Evolutionary conservation across 2,329 filamentous ascomycete genomes (phyloP), one percentile per base, ranked within the genome.

Genomic region (Chaetomiaceae sp.): DNA sequence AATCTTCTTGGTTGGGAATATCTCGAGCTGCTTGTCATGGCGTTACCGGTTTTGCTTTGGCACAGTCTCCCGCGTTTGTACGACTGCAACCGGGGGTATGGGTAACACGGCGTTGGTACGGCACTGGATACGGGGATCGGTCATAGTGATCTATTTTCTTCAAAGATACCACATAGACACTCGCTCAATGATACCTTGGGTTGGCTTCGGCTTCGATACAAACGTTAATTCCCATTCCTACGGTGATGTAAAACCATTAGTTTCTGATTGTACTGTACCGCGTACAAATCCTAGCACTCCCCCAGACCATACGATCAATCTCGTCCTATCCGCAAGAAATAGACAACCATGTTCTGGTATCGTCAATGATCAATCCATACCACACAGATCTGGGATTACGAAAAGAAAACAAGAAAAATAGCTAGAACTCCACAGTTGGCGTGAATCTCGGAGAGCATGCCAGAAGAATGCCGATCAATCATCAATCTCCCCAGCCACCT

Each of bases 121-220:
- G 18, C 32, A 7, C 11, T 13, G 25, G 29, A 14, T 30, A n/a
- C n/a, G n/a, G n/a, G 29, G 23, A 23, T 20, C 23, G 38, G 29
- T n/a, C 29, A 2, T 29, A 18, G 20, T 23, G 18, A 32, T n/a
- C 34, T 32, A 11, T 18, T 38, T n/a, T 32, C 40, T 14, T 42
- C 16, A 33, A 42, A 55, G 57, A 59, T 61, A 61, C 59, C 57
- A 61, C 51, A 57, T 59, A 61, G 59, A 59, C 55, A 48, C 54
- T 59, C 55, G 51, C 44, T 59, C 51, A 57, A 57, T 41, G 33
- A 54, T 43, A 45, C 27, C 45, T 38, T 29, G 27, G 50, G 10
- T 27, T 45, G 42, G 30, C 9, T 33, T 16, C 20, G 33, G 33
- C 9, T 52, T 18, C 6, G 30, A 27, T 3, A 27, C 25, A 27